Conservation (phyloP, 768 basidiomycete species). For the Lentinula guzmanii region DNA sequence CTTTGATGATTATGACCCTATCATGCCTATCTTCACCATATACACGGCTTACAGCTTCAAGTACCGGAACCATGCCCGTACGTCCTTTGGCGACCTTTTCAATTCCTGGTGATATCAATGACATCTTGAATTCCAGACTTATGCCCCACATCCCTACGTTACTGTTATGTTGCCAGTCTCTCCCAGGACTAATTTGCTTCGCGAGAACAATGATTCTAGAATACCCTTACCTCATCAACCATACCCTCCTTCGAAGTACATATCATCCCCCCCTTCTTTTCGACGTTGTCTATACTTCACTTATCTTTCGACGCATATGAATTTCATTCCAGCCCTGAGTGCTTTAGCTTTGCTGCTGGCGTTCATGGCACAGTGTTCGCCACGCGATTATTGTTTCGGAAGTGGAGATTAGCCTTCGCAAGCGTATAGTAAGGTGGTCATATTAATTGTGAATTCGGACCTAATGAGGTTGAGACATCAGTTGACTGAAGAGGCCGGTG, state of each 20-base stretch:
- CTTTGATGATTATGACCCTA: background rate
- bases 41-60: background rate
- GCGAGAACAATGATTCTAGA: background rate
- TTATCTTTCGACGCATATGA: background rate
- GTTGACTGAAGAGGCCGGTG: no score
- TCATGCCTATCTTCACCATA: background rate
- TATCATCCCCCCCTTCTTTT: background rate
- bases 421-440: no score
- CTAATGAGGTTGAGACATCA: no score
- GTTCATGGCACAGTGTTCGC: no score
- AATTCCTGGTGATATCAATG: background rate
- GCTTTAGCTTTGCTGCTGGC: no score
- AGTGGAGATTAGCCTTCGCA: no score
- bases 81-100: background rate
- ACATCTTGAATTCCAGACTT: background rate
- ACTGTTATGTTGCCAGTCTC: background rate
- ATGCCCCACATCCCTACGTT: background rate
- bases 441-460: no score
- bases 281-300: background rate
- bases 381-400: no score
- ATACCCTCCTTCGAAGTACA: background rate
- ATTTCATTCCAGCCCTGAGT: no score
- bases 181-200: background rate
- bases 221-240: background rate
- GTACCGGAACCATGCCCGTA: slow-evolving; percentile 2